Base-by-base conservation (phyloP, 441 rosid species). In the Brassica balearica region DNA sequence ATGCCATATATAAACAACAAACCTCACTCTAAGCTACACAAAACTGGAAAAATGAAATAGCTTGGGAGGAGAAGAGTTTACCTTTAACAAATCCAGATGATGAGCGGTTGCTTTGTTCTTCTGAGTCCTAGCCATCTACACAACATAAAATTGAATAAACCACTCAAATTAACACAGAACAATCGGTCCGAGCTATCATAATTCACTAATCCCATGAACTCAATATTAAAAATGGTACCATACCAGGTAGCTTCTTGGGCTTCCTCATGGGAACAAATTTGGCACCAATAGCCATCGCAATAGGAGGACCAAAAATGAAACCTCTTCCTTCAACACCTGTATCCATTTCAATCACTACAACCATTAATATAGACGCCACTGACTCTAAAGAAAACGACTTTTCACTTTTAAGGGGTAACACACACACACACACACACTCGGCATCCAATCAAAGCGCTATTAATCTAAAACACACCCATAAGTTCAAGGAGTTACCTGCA, bases 201-300 rank as follows among this genome's bases (percentile, higher is more conserved):
- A 17, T 17, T 17, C 19, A 17, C 19, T 17, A 17, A 17, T 17
- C 19, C 19, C 19, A 17, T 17, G 19, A 17, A 17, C 19, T 17
- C 19, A 17, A 17, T 17, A 23, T 23, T 23, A 43, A n/a, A 3
- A n/a, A 0, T 17, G 19, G 19, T 17, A 17, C 19, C 27, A 43
- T 88, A 95, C 99, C 99, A 55, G 98, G 99, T 48, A 95, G 74
- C 86, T 95, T 93, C 17, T 91, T 87, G 81, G 99, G 99, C 85
- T 95, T 95, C 85, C 99, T 91, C 91, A 93, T 84, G 51, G 98
- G 99, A 58, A 95, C 98, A 85, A 95, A 95, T 81, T 95, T 95
- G 19, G 99, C 99, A 34, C 99, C 99, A 81, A 95, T 91, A 73
- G 99, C 96, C 86, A 93, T 84, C 6, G 99, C 98, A 82, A 95